These are phyloP conservation scores for Aurifilum marmelostoma DNA, from an alignment of 2,329 filamentous ascomycete species.

Conservation along the genomic window DNA sequence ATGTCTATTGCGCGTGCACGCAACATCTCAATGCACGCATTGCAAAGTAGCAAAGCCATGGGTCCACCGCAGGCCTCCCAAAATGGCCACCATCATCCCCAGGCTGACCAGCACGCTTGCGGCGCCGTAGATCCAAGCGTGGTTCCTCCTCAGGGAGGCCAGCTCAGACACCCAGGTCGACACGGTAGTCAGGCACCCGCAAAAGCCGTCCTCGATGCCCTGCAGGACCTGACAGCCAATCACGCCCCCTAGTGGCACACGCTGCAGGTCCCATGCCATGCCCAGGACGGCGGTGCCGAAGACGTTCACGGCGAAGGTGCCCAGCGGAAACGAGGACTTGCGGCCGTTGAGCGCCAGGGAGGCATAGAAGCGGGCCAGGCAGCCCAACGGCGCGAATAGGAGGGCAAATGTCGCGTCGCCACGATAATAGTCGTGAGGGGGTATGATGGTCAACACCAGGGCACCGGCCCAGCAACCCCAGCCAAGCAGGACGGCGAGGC, in stretches of 20 bases:
- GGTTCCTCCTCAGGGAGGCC: conserved; percentile 48
- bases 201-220: conserved; percentile 70
- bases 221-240: conserved; percentile 66
- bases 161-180: conserved; percentile 69
- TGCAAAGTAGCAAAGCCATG: conserved; percentile 52
- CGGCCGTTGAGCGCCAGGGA: conserved; percentile 72
- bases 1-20: neutral
- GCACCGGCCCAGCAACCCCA: conserved; percentile 80
- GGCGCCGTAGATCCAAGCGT: conserved; percentile 70
- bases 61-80: conserved; percentile 77
- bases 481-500: conserved; percentile 63
- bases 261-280: conserved; percentile 79
- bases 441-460: conserved; percentile 70
- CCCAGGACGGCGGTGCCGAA: conserved; percentile 75
- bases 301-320: conserved; percentile 84
- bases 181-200: conserved; percentile 68
- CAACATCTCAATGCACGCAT: conserved; percentile 40
- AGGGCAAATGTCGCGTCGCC: conserved; percentile 74
- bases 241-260: conserved; percentile 57
- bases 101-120: conserved; percentile 64
- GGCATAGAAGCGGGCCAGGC: conserved; percentile 73
- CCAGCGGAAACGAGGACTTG: conserved; percentile 72
- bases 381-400: conserved; percentile 82
- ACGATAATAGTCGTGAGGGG: conserved; percentile 74
- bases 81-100: conserved; percentile 66